Conservation (phyloP, 495 filamentous ascomycete genomes). For the Daldinia concentrica region DNA sequence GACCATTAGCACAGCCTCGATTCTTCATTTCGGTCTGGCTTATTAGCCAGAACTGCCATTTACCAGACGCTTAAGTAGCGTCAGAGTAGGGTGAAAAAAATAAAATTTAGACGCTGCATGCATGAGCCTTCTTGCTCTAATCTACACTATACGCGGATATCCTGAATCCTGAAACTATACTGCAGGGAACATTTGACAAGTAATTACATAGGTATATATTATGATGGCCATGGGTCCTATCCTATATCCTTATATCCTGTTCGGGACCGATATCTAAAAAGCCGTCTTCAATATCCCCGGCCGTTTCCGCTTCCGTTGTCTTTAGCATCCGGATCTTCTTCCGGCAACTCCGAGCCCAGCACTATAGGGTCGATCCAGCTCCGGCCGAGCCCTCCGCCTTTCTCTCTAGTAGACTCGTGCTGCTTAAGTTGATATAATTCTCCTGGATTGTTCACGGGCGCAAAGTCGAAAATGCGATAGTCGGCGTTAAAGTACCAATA, state of each 20-base stretch:
- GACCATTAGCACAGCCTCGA: slow-evolving; percentile 29
- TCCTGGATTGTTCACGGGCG: slow-evolving; percentile 42
- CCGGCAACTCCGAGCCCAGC: slow-evolving; percentile 42
- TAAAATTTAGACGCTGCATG: slow-evolving; percentile 1
- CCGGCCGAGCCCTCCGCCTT: slow-evolving; percentile 47
- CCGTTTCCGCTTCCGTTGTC: slow-evolving; percentile 5
- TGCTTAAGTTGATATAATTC: slow-evolving; percentile 51
- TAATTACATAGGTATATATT: not conserved
- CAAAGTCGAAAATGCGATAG: slow-evolving; percentile 69
- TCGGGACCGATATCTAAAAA: not conserved
- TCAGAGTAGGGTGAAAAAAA: slow-evolving; percentile 10
- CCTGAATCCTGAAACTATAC: not conserved
- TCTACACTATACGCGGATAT: not conserved
- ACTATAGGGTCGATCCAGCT: slow-evolving; percentile 41
- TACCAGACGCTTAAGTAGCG: slow-evolving; percentile 1
- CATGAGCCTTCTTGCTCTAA: slow-evolving; percentile 4
- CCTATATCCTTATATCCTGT: slow-evolving; percentile 1
- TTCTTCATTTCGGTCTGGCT: slow-evolving; percentile 29
- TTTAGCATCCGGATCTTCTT: slow-evolving; percentile 38
- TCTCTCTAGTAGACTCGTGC: slow-evolving; percentile 51
- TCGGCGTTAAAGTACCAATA: slow-evolving; percentile 66
- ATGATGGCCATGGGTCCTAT: not conserved
- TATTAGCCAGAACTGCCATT: not conserved
- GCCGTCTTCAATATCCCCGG: slow-evolving; percentile 28
- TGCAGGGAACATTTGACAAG: not conserved